Base-by-base conservation (phyloP, 345 rosid species). In the Arabidopsis arenosa region DNA sequence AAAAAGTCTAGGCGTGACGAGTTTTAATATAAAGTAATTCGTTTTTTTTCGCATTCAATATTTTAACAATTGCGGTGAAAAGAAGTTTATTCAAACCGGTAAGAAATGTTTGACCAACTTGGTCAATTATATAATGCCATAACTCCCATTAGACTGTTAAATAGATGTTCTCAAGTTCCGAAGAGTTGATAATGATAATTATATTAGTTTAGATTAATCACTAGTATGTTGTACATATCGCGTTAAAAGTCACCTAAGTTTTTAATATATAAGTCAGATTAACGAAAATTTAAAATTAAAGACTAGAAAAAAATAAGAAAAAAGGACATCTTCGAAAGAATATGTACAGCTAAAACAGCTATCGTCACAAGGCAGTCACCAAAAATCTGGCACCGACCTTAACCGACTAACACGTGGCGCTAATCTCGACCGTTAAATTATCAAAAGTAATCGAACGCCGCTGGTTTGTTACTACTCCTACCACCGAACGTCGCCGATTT, bases 371-470 rank as follows among this genome's bases (percentile, higher is more conserved):
- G 82, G 68, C 74, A 75, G 63, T 66, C 68, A 78, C 75, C 48
- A 78, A 82, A 77, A 80, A 75, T 56, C 79, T 85, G 84, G 86
- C 84, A 65, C 69, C 80, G 80, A 76, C 80, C 62, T 76, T 2
- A 66, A 57, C 66, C 44, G 72, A 67, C 43, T 40, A 41, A 60
- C 77, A 84, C 83, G 84, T 83, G 86, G 79, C 87, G 4, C 56
- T 49, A 36, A 72, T 48, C 71, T 36, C 33, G 7, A 60, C 77
- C 63, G n/a, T 45, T 44, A 23, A 6, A 17, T 1, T 17, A 9
- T 88, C 83, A 92, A 78, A 92, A 90, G 80, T 58, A 86, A 74
- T 92, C 90, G 26, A 90, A 87, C 63, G 93, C 81, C 43, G 88
- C 72, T 37, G 85, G 35, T 68, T 80, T 85, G n/a, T 56, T 73